A percentile compares a stretch with the other conserved stretches of the same genome.
phyloP scores from a whole-genome alignment of 192 early-diverging fungal species.

The Chytriomyces sp. region DNA sequence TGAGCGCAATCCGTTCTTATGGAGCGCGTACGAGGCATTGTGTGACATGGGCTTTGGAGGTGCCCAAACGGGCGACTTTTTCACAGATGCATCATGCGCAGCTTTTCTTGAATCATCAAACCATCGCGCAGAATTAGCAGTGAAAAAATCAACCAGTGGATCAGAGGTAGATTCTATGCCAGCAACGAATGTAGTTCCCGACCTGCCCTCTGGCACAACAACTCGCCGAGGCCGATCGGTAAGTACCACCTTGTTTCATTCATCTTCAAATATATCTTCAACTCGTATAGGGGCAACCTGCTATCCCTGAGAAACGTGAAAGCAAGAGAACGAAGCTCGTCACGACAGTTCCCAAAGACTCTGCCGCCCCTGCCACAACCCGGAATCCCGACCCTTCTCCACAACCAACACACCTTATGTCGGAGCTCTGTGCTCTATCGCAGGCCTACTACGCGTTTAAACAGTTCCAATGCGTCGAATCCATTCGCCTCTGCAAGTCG shows the following conservation, averaged over 20 bases:
- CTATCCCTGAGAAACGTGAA: slow-evolving; percentile 23
- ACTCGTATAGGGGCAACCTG: background rate
- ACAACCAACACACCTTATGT: background rate
- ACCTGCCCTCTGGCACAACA: background rate
- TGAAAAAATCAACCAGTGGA: background rate
- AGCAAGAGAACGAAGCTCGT: slow-evolving; percentile 12
- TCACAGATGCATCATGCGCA: slow-evolving; percentile 6
- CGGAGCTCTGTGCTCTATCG: slow-evolving; percentile 6
- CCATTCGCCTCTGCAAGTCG: slow-evolving; percentile 18
- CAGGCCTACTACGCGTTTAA: slow-evolving; percentile 20
- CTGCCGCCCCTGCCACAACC: background rate
- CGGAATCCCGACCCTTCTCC: background rate
- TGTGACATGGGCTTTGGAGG: slow-evolving; percentile 36
- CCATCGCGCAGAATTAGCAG: background rate
- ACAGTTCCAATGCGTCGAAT: slow-evolving; percentile 25
- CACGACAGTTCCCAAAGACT: background rate
- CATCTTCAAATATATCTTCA: no score
- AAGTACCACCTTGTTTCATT: no score
- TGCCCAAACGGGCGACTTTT: background rate
- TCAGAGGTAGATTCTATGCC: background rate
- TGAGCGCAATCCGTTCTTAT: slow-evolving; percentile 42
- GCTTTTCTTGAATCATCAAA: background rate
- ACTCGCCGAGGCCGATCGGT: background rate
- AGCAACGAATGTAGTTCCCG: background rate
- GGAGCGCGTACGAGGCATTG: slow-evolving; percentile 44